Evolutionary conservation across 2,329 filamentous ascomycete species (phyloP).

Genomic region (Fusarium ambrosium): DNA sequence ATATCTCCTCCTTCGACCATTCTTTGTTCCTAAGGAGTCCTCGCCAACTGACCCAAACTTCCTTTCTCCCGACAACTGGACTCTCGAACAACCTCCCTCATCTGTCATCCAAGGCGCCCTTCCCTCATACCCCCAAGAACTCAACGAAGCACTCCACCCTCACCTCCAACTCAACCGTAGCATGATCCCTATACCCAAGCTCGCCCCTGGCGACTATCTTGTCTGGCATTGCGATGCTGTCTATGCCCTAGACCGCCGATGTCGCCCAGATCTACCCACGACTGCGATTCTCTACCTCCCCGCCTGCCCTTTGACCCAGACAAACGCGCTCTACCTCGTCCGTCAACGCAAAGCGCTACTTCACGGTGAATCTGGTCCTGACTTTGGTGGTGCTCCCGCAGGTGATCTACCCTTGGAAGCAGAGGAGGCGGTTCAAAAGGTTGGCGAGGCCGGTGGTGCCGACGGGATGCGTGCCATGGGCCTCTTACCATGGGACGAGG

Average conservation of each 20-base stretch:
- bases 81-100: conserved; percentile 58
- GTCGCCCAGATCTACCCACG: conserved; percentile 37
- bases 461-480: conserved; percentile 59
- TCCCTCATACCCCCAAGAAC: conserved; percentile 77
- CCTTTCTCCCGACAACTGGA: conserved; percentile 67
- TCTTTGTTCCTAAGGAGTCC: conserved; percentile 68
- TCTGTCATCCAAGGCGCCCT: conserved; percentile 76
- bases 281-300: conserved; percentile 57
- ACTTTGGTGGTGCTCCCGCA: conserved; percentile 53
- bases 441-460: conserved; percentile 56
- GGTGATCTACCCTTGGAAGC: conserved; percentile 53
- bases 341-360: conserved; percentile 59
- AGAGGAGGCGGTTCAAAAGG: conserved; percentile 54
- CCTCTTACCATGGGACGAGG: conserved; percentile 57
- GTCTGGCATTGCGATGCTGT: conserved; percentile 80
- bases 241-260: conserved; percentile 74
- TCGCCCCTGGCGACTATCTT: conserved; percentile 81
- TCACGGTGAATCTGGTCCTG: conserved; percentile 56
- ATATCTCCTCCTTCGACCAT: conserved; percentile 82
- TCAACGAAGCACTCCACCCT: conserved; percentile 74
- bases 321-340: conserved; percentile 58
- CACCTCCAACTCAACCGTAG: conserved; percentile 74
- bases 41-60: conserved; percentile 54
- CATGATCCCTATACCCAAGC: conserved; percentile 77
- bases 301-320: conserved; percentile 57